These are phyloP conservation scores for Zymoseptoria tritici DNA, from an alignment of 2,329 filamentous ascomycete species.

Conservation along the genomic window DNA sequence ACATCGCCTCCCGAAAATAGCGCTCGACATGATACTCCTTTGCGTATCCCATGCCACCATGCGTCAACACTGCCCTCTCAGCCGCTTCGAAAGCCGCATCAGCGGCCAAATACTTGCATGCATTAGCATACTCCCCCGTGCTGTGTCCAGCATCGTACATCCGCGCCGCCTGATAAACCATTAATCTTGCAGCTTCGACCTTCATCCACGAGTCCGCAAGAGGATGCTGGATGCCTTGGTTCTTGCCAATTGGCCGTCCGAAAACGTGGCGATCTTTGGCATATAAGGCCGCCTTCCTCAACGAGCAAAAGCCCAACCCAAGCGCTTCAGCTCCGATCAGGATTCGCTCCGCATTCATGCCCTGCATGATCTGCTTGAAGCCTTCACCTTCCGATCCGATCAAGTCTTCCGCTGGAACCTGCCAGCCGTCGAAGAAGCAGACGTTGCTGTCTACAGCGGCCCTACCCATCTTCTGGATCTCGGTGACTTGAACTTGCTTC, in stretches of 20 bases:
- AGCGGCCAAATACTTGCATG: conserved; percentile 62
- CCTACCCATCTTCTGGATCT: conserved; percentile 42
- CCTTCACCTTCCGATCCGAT: conserved; percentile 39
- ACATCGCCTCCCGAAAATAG: conserved; percentile 57
- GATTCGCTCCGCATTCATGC: conserved; percentile 73
- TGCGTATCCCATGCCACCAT: conserved; percentile 60
- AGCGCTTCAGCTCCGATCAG: conserved; percentile 53
- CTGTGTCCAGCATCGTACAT: conserved; percentile 50
- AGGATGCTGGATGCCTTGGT: conserved; percentile 59
- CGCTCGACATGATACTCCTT: conserved; percentile 55
- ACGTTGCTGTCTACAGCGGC: conserved; percentile 40
- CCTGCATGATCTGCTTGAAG: conserved; percentile 56
- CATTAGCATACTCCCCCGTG: conserved; percentile 51
- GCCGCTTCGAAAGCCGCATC: conserved; percentile 58
- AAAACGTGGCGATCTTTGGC: conserved; percentile 61
- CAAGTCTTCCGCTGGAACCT: conserved; percentile 33
- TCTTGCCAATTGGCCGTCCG: conserved; percentile 56
- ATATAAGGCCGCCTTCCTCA: conserved; percentile 52
- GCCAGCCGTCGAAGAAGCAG: conserved; percentile 40
- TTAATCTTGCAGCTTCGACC: conserved; percentile 58
- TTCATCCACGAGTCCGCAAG: conserved; percentile 59
- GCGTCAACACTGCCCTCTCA: conserved; percentile 52
- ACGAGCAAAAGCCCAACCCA: conserved; percentile 39
- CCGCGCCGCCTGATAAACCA: conserved; percentile 57
- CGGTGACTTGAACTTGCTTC: conserved; percentile 32